Conservation (phyloP, 805 yeast genomes). For the Yarrowia sp. region DNA sequence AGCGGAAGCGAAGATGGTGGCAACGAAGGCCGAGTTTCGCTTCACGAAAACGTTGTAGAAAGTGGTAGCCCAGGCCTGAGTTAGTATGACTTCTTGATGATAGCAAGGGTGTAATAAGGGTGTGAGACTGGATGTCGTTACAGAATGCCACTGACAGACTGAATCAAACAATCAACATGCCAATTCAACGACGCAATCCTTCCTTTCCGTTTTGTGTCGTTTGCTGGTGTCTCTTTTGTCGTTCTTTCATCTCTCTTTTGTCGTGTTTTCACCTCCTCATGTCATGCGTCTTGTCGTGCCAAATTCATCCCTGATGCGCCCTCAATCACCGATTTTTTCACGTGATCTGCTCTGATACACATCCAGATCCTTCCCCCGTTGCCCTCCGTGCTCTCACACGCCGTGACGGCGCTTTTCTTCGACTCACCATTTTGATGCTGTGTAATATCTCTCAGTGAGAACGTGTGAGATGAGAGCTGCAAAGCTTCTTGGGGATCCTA, state of each 20-base stretch:
- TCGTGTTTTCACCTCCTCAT: no score
- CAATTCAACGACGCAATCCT: no score
- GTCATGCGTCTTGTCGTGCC: no score
- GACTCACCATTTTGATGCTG: conserved; percentile 39
- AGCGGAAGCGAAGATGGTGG: conserved; percentile 80
- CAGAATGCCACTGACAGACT: no score
- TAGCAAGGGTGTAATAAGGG: background rate
- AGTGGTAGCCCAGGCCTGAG: conserved; percentile 53
- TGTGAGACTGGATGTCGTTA: no score
- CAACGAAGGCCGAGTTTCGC: conserved; percentile 90
- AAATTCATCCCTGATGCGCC: no score
- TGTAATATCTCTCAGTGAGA: conserved; percentile 31
- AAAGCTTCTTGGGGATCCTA: conserved; percentile 27
- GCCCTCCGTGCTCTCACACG: background rate
- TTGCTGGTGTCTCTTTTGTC: no score
- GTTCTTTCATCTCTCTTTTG: no score
- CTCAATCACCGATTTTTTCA: no score
- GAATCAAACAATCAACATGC: no score
- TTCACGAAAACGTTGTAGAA: conserved; percentile 75
- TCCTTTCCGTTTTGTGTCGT: no score
- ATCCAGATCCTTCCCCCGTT: no score
- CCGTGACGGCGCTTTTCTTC: background rate
- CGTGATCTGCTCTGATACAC: background rate
- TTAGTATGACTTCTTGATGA: conserved; percentile 3
- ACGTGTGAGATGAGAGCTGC: conserved; percentile 32